phyloP scores from a whole-genome alignment of 805 yeast species.

The Zygoascus ofunaensis region DNA sequence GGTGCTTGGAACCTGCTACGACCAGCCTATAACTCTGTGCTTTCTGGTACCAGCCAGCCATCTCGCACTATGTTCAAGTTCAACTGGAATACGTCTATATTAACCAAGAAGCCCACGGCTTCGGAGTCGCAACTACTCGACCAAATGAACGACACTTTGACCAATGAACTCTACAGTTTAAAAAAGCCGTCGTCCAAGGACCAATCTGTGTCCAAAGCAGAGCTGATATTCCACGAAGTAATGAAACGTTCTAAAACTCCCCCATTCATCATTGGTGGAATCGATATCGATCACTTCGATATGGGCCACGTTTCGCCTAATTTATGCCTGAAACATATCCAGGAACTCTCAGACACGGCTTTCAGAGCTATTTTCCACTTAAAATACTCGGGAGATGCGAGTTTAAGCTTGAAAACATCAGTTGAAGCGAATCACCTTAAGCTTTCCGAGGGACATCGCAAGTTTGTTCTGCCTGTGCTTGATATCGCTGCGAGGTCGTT shows the following conservation, averaged over 20 bases:
- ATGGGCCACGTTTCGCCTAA: constrained; percentile 61
- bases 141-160: background rate
- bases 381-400: constrained; percentile 67
- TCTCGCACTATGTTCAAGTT: constrained; percentile 50
- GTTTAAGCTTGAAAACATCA: constrained; percentile 56
- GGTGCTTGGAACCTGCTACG: too few relatives aligned
- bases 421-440: constrained; percentile 73
- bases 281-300: constrained; percentile 50
- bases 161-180: background rate
- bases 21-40: too few relatives aligned
- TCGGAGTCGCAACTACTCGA: too few relatives aligned
- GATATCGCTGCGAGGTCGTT: constrained; percentile 20
- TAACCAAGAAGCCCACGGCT: constrained; percentile 38
- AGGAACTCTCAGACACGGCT: constrained; percentile 60
- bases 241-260: constrained; percentile 27
- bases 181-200: constrained; percentile 21
- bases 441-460: constrained; percentile 8
- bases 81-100: constrained; percentile 50
- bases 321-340: constrained; percentile 68
- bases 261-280: constrained; percentile 31
- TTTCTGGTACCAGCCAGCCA: too few relatives aligned
- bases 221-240: constrained; percentile 26
- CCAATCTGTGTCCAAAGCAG: constrained; percentile 47
- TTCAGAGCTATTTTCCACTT: constrained; percentile 51
- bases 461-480: constrained; percentile 21